Conservation (phyloP, 306 rosid species). For the Castanea crenata region DNA sequence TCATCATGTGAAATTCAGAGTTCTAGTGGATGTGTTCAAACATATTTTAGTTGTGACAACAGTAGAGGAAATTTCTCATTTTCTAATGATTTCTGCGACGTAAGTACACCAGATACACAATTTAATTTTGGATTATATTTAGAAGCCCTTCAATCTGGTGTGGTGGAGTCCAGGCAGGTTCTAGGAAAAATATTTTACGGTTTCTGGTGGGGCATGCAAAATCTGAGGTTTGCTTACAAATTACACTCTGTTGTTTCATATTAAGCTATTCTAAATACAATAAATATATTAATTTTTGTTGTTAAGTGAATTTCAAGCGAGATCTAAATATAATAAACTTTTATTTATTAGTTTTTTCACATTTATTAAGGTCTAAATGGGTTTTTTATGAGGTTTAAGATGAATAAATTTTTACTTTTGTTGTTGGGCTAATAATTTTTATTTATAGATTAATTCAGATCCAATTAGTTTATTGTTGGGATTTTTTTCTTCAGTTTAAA, state of each 20-base stretch:
- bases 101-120: background rate
- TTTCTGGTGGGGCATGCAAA: background rate
- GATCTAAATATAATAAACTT: too few relatives aligned
- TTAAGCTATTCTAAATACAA: too few relatives aligned
- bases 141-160: background rate
- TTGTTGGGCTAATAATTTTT: too few relatives aligned
- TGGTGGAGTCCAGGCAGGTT: background rate
- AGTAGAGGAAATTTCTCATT: background rate
- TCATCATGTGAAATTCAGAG: background rate
- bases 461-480: too few relatives aligned
- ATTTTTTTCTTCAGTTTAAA: too few relatives aligned
- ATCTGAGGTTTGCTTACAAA: background rate
- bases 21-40: background rate
- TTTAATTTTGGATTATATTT: background rate
- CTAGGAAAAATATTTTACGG: background rate
- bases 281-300: too few relatives aligned
- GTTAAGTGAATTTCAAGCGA: too few relatives aligned
- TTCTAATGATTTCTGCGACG: background rate
- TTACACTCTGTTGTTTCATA: background rate
- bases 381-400: too few relatives aligned
- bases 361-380: too few relatives aligned
- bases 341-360: too few relatives aligned
- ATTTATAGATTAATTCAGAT: too few relatives aligned
- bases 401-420: too few relatives aligned
- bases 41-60: background rate